Evolutionary conservation across 2,329 filamentous ascomycete species (phyloP).

Genomic region (Didymella pinodella): DNA sequence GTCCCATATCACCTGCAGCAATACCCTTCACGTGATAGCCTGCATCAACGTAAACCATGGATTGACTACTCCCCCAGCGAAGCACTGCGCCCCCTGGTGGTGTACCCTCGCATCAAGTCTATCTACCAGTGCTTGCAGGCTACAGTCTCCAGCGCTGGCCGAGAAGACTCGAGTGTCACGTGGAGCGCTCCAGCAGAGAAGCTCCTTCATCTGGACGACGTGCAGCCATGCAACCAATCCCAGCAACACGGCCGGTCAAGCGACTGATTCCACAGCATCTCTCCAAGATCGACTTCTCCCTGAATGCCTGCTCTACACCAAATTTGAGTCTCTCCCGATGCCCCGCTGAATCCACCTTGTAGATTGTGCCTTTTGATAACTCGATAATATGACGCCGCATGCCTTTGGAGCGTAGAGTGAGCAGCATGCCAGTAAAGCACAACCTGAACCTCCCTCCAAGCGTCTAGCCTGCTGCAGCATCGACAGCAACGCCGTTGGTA

Average conservation of each 20-base stretch:
- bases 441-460: background rate
- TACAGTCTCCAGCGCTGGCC: background rate
- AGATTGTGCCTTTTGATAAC: background rate
- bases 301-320: background rate
- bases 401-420: background rate
- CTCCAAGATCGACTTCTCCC: background rate
- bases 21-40: background rate
- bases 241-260: background rate
- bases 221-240: background rate
- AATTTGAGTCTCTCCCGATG: background rate
- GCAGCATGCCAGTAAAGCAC: background rate
- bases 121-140: background rate
- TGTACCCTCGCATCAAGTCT: background rate
- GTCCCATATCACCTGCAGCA: conserved; percentile 5
- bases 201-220: background rate
- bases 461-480: conserved; percentile 36
- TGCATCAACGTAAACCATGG: background rate
- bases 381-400: background rate
- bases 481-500: conserved; percentile 50
- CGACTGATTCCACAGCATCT: background rate
- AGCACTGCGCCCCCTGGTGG: background rate
- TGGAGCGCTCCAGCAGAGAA: background rate
- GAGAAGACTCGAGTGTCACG: background rate
- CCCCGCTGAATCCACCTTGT: background rate
- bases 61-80: background rate